A percentile compares a stretch with the other conserved stretches of the same genome.
Conservation (phyloP, 1,139 yeast genomes). For the Blastobotrys proliferans region DNA sequence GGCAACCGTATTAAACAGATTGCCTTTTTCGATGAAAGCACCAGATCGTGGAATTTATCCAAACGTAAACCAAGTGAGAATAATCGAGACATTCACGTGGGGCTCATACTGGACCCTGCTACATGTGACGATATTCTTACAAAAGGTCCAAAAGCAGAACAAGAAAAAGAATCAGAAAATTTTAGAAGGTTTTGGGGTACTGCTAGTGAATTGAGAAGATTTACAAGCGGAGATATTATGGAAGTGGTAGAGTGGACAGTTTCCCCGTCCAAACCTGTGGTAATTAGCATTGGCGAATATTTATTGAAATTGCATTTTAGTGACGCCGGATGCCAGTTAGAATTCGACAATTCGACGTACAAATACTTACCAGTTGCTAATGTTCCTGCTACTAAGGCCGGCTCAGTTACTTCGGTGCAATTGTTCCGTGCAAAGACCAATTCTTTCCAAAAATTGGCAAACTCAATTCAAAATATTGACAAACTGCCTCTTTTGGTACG, state of each 20-base stretch:
- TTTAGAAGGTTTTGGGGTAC: slow-evolving; percentile 90
- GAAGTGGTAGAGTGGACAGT: slow-evolving; percentile 85
- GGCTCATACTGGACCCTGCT: slow-evolving; percentile 64
- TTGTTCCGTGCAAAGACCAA: slow-evolving; percentile 55
- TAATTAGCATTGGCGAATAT: slow-evolving; percentile 61
- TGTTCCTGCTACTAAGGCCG: slow-evolving; percentile 41
- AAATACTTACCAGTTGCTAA: slow-evolving; percentile 56
- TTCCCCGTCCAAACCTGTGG: slow-evolving; percentile 55
- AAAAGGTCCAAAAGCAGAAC: slow-evolving; percentile 69
- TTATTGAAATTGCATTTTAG: slow-evolving; percentile 60
- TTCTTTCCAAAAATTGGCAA: slow-evolving; percentile 65
- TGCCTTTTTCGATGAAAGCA: slow-evolving; percentile 31
- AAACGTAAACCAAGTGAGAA: slow-evolving; percentile 49
- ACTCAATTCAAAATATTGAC: slow-evolving; percentile 42
- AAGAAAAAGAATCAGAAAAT: slow-evolving; percentile 52
- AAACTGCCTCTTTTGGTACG: slow-evolving; percentile 71
- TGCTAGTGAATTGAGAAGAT: slow-evolving; percentile 79
- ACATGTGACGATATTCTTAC: slow-evolving; percentile 79
- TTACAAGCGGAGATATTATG: slow-evolving; percentile 77
- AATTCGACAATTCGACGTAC: slow-evolving; percentile 18
- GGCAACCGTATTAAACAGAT: slow-evolving; percentile 57
- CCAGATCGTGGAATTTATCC: slow-evolving; percentile 41
- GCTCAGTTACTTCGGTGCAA: slow-evolving; percentile 48
- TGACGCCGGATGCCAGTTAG: slow-evolving; percentile 30
- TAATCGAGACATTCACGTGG: slow-evolving; percentile 39